Base-by-base conservation (phyloP, 1,284 basidiomycete species). In the Cutaneotrichosporon arboriforme region DNA sequence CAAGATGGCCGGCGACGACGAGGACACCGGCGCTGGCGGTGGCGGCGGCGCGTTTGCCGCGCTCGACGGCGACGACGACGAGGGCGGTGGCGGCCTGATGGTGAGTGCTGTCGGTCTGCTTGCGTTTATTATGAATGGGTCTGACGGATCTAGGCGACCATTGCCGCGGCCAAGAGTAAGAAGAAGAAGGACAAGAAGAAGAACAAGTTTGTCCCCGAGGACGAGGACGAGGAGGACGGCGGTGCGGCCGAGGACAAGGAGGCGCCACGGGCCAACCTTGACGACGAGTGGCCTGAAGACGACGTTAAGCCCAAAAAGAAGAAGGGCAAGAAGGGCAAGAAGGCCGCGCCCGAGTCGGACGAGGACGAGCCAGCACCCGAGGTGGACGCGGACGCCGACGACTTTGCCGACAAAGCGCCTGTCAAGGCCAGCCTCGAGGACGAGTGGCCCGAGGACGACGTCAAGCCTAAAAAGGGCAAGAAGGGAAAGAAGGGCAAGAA, bases 101-200 rank as follows among this genome's bases (percentile, higher is more conserved):
- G 88, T 89, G 66, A 53, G 83, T 77, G n/a, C n/a, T 82, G 90
- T 88, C 42, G 88, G 88, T 21, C 77, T 92, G 38, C 90, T 92
- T 88, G 88, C 89, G 66, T 52, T 83, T 77, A n/a, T n/a, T n/a
- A n/a, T n/a, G n/a, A n/a, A n/a, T n/a, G 26, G 7, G 15, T 35
- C 52, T 52, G 43, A 52, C 37, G 26, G 26, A 22, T 23, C 7
- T 37, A 57, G 49, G 54, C 52, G 22, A 50, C 56, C 34, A 58
- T 55, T 33, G 49, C 51, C 15, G 58, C 58, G 17, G 55, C 58
- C 42, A 59, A 59, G 54, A 69, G 64, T 59, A 63, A 64, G 22
- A 73, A 76, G 62, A 65, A 64, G 59, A 62, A 60, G 44, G 68
- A 70, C 63, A 68, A 70, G 55, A 54, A 57, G 53, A 67, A 65